A percentile compares a stretch with the other conserved stretches of the same genome.
Evolutionary conservation across 1,139 yeast genomes (phyloP).

Genomic region (Pichia terricola): DNA sequence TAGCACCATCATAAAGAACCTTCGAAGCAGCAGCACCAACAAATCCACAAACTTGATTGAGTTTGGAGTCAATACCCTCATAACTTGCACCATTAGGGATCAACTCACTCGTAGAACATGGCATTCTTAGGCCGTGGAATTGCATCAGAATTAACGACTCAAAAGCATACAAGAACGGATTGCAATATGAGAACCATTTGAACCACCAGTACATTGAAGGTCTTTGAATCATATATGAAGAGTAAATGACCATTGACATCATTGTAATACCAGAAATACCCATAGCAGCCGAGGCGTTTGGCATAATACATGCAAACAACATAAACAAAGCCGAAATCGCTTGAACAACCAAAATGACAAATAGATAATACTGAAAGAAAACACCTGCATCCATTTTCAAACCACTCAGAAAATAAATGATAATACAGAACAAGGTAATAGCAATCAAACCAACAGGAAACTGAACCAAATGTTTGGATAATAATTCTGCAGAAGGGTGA

Average conservation of each 20-base stretch:
- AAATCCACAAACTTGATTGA: conserved; percentile 41
- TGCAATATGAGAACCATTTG: conserved; percentile 48
- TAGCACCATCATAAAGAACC: conserved; percentile 11
- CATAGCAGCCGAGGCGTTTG: conserved; percentile 41
- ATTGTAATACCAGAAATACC: conserved; percentile 41
- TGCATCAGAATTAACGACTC: conserved; percentile 46
- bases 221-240: conserved; percentile 49
- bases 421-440: conserved; percentile 29
- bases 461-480: conserved; percentile 33
- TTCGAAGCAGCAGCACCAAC: conserved; percentile 34
- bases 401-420: conserved; percentile 33
- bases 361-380: conserved; percentile 33
- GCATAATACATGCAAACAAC: conserved; percentile 38
- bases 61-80: conserved; percentile 24
- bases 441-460: conserved; percentile 30
- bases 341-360: conserved; percentile 34
- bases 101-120: conserved; percentile 32
- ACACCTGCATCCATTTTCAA: conserved; percentile 34
- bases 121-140: conserved; percentile 45
- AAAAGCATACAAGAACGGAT: conserved; percentile 47
- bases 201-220: conserved; percentile 58
- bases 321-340: conserved; percentile 37
- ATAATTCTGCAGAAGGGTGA: conserved; percentile 39
- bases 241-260: conserved; percentile 37
- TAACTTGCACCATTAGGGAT: conserved; percentile 46